Evolutionary conservation across 805 yeast genomes (phyloP).

Genomic region (Candida dendrica): DNA sequence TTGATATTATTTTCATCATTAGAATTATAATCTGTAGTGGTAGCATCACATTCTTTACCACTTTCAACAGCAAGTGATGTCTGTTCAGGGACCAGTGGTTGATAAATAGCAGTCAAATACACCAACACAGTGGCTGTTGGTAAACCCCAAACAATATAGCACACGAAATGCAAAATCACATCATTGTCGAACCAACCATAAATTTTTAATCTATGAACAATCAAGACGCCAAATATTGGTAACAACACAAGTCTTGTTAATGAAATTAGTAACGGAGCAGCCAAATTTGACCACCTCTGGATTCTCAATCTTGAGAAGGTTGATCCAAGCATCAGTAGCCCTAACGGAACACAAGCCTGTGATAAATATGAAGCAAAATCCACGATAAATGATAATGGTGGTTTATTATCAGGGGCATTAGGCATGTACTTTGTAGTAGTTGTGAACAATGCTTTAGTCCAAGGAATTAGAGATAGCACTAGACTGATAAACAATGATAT

Average conservation of each 20-base stretch:
- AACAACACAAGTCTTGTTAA: slow-evolving; percentile 53
- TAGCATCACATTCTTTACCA: not conserved
- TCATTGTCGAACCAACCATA: slow-evolving; percentile 57
- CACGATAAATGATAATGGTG: slow-evolving; percentile 80
- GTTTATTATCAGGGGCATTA: slow-evolving; percentile 77
- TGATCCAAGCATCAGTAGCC: slow-evolving; percentile 76
- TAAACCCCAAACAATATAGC: slow-evolving; percentile 66
- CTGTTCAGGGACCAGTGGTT: slow-evolving; percentile 37
- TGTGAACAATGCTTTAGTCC: slow-evolving; percentile 68
- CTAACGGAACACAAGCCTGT: slow-evolving; percentile 83
- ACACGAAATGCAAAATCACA: slow-evolving; percentile 57
- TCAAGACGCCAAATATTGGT: slow-evolving; percentile 73
- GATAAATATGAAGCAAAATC: slow-evolving; percentile 78
- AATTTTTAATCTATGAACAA: slow-evolving; percentile 51
- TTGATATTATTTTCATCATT: too few relatives aligned
- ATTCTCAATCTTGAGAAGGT: slow-evolving; percentile 73
- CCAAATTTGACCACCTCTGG: slow-evolving; percentile 52
- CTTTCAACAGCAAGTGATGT: not conserved
- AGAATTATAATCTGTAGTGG: not conserved
- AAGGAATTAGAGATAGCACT: slow-evolving; percentile 76
- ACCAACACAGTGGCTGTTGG: slow-evolving; percentile 88
- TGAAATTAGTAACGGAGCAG: slow-evolving; percentile 52
- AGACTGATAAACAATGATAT: slow-evolving; percentile 60
- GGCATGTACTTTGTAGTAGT: slow-evolving; percentile 42
- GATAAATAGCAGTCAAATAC: slow-evolving; percentile 81